These are phyloP conservation scores for Leptographium procerum DNA, from an alignment of 2,329 filamentous ascomycete genomes.

Conservation along the genomic window DNA sequence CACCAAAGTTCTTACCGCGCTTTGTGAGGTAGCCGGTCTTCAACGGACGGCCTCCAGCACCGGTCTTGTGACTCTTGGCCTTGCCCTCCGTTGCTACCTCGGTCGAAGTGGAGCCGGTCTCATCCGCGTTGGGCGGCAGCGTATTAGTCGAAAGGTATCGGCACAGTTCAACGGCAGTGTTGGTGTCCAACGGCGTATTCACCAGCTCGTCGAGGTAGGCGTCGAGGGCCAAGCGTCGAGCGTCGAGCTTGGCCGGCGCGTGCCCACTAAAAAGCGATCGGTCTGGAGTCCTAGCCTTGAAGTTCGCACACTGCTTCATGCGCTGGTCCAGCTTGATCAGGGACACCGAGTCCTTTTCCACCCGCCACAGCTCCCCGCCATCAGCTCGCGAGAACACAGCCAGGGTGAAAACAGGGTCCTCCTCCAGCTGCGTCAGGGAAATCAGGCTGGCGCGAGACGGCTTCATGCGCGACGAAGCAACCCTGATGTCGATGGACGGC, in stretches of 20 bases:
- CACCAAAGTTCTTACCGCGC: conserved; percentile 94
- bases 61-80: conserved; percentile 29
- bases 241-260: conserved; percentile 86
- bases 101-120: conserved; percentile 27
- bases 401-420: conserved; percentile 88
- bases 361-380: conserved; percentile 73
- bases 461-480: conserved; percentile 89
- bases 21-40: conserved; percentile 93
- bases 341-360: conserved; percentile 82
- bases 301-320: conserved; percentile 61
- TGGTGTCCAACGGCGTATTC: conserved; percentile 68
- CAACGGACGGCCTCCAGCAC: conserved; percentile 54
- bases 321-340: conserved; percentile 73
- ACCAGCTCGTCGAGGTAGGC: conserved; percentile 76
- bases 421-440: conserved; percentile 67
- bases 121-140: conserved; percentile 50
- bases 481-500: conserved; percentile 72
- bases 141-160: conserved; percentile 67
- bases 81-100: conserved; percentile 21
- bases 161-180: conserved; percentile 70
- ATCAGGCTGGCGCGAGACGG: conserved; percentile 80
- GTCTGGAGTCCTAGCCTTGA: conserved; percentile 71
- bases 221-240: conserved; percentile 69
- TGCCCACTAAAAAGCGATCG: conserved; percentile 81
- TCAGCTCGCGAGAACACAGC: conserved; percentile 72